Percentiles rank a stretch among this genome's conserved stretches.
These are phyloP conservation scores for Picea glauca DNA, from an alignment of 75 land plant genomes.

Conservation along the genomic window DNA sequence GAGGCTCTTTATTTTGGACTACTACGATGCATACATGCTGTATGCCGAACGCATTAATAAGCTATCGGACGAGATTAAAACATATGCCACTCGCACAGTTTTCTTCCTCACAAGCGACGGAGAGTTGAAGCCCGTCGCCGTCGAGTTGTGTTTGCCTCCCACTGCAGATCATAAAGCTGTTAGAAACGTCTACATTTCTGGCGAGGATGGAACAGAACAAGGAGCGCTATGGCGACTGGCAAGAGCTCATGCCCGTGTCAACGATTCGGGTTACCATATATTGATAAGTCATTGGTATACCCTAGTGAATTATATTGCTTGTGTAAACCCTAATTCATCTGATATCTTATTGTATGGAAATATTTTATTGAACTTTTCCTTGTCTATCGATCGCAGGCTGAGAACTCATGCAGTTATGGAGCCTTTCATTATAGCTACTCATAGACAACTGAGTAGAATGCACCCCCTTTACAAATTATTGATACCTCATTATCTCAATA, in stretches of 20 bases:
- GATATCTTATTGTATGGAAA: too few relatives aligned
- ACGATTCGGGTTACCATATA: conserved; percentile 38
- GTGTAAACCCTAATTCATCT: too few relatives aligned
- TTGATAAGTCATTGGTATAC: conserved; percentile 29
- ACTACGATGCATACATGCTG: conserved; percentile 32
- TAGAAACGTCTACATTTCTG: conserved; percentile 22
- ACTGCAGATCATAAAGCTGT: neutral
- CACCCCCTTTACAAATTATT: conserved; percentile 30
- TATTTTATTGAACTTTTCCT: too few relatives aligned
- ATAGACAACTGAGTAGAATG: conserved; percentile 23
- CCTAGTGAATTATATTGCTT: neutral
- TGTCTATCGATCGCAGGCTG: conserved; percentile 15
- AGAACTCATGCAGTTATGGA: conserved; percentile 31
- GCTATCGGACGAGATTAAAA: neutral
- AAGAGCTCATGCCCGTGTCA: conserved; percentile 24
- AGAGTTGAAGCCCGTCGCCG: conserved; percentile 23
- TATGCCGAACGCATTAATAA: conserved; percentile 24
- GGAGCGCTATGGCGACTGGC: conserved; percentile 31
- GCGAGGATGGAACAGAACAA: conserved; percentile 4
- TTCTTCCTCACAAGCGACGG: conserved; percentile 21
- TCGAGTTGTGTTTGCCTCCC: conserved; percentile 39
- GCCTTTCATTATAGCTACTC: conserved; percentile 31
- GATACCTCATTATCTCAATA: conserved; percentile 25
- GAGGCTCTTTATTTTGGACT: conserved; percentile 29
- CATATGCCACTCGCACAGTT: conserved; percentile 37